Percentiles rank a stretch among this genome's conserved stretches.
phyloP scores from a whole-genome alignment of 73 alveolate genomes.

The Paramecium sexaurelia region DNA sequence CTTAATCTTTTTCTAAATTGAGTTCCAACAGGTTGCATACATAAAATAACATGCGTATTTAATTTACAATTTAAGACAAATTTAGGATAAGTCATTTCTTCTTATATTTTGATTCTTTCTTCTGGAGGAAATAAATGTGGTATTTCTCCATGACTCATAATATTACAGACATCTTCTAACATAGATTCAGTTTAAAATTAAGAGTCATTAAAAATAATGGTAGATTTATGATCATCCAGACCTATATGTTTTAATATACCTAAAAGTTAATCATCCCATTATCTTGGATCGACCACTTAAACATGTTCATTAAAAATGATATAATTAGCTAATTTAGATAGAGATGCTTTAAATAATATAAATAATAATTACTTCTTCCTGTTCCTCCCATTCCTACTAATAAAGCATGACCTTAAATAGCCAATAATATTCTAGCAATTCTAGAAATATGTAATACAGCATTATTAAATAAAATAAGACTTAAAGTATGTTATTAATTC shows the following conservation, averaged over 20 bases:
- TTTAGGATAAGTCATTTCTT: slow-evolving; percentile 61
- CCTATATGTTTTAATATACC: slow-evolving; percentile 1
- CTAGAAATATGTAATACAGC: slow-evolving; percentile 81
- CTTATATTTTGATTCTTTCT: slow-evolving; percentile 67
- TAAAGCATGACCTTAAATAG: slow-evolving; percentile 83
- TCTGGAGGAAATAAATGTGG: slow-evolving; percentile 67
- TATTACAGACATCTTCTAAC: slow-evolving; percentile 69
- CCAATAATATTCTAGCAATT: slow-evolving; percentile 77
- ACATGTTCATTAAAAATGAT: slow-evolving; percentile 64
- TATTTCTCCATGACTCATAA: slow-evolving; percentile 67
- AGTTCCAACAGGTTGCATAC: slow-evolving; percentile 76
- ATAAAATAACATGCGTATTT: slow-evolving; percentile 69
- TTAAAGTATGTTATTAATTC: slow-evolving; percentile 67
- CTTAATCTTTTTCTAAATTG: slow-evolving; percentile 72
- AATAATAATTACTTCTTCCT: slow-evolving; percentile 68
- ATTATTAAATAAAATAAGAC: slow-evolving; percentile 80
- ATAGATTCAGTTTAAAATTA: slow-evolving; percentile 13
- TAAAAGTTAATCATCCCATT: slow-evolving; percentile 33
- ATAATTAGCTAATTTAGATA: slow-evolving; percentile 75
- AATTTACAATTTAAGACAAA: slow-evolving; percentile 67
- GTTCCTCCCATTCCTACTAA: slow-evolving; percentile 87
- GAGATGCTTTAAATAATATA: slow-evolving; percentile 64
- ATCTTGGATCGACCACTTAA: slow-evolving; percentile 13
- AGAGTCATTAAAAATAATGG: not conserved
- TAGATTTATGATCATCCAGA: not conserved